These are phyloP conservation scores for Neofusicoccum umdonicola DNA, from an alignment of 2,329 filamentous ascomycete genomes.

Conservation along the genomic window DNA sequence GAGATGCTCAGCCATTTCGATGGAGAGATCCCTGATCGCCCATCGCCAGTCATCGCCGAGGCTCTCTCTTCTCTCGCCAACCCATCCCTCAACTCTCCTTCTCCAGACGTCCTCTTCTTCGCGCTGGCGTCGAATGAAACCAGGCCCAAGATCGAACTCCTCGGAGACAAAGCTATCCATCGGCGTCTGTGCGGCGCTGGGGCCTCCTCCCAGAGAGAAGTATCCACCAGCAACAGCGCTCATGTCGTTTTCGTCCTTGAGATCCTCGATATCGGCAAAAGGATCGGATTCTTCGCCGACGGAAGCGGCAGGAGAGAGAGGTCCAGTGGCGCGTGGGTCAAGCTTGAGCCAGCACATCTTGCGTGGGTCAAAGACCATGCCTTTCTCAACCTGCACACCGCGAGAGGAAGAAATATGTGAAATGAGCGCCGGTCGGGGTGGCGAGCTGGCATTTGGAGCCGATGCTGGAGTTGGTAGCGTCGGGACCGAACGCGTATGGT, in stretches of 20 bases:
- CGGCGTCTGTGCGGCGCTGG: background rate
- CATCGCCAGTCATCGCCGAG: constrained; percentile 14
- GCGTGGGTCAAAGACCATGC: constrained; percentile 96
- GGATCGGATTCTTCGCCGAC: constrained; percentile 87
- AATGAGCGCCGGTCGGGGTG: constrained; percentile 72
- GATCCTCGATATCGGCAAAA: constrained; percentile 90
- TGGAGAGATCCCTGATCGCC: constrained; percentile 11
- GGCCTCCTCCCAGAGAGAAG: background rate
- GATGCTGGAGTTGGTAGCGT: constrained; percentile 29
- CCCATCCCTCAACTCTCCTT: constrained; percentile 84
- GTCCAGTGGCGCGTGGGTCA: constrained; percentile 30
- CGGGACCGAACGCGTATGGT: constrained; percentile 33
- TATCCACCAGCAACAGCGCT: constrained; percentile 19
- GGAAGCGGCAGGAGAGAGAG: constrained; percentile 53
- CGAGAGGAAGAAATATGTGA: constrained; percentile 79
- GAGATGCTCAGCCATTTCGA: constrained; percentile 14
- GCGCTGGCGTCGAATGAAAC: constrained; percentile 83
- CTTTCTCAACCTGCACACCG: constrained; percentile 90
- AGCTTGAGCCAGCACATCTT: constrained; percentile 98
- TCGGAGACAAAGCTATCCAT: constrained; percentile 65
- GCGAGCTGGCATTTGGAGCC: constrained; percentile 32
- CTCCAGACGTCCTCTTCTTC: constrained; percentile 92
- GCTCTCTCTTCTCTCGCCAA: constrained; percentile 38
- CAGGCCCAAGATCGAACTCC: constrained; percentile 95
- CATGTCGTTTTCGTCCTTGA: constrained; percentile 63